Percentiles rank a stretch among this genome's conserved stretches.
These are phyloP conservation scores for Calonectria pauciramosa DNA, from an alignment of 2,329 filamentous ascomycete species.

Conservation along the genomic window DNA sequence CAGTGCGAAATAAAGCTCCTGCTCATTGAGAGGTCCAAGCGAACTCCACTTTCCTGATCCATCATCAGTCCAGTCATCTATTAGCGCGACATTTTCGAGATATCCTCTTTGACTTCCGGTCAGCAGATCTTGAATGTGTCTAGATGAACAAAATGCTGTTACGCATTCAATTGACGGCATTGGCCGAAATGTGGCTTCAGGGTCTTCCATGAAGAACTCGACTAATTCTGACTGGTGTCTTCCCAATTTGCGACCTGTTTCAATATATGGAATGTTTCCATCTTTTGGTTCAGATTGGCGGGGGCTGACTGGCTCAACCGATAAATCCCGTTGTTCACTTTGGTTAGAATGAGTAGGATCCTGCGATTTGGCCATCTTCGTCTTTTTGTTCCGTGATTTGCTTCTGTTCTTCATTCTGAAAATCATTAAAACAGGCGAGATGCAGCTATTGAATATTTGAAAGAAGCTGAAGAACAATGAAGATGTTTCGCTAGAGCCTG, in stretches of 20 bases:
- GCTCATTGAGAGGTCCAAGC: not conserved
- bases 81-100: not conserved
- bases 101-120: not conserved
- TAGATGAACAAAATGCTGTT: not conserved
- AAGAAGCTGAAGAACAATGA: not conserved
- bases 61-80: not conserved
- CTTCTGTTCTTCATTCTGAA: not conserved
- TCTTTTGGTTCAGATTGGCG: not conserved
- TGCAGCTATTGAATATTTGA: not conserved
- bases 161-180: not conserved
- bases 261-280: not conserved
- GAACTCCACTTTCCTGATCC: not conserved
- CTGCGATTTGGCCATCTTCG: not conserved
- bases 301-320: not conserved
- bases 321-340: not conserved
- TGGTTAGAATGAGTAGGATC: not conserved
- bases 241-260: no score
- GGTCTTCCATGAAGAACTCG: not conserved
- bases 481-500: not conserved
- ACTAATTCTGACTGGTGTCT: not conserved
- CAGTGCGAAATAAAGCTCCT: not conserved
- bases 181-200: not conserved
- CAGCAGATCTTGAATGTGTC: not conserved
- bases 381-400: not conserved
- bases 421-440: not conserved